Percentiles rank a stretch among this genome's conserved stretches.
These are phyloP conservation scores for Begonia peltatifolia DNA, from an alignment of 306 rosid species.

Conservation along the genomic window DNA sequence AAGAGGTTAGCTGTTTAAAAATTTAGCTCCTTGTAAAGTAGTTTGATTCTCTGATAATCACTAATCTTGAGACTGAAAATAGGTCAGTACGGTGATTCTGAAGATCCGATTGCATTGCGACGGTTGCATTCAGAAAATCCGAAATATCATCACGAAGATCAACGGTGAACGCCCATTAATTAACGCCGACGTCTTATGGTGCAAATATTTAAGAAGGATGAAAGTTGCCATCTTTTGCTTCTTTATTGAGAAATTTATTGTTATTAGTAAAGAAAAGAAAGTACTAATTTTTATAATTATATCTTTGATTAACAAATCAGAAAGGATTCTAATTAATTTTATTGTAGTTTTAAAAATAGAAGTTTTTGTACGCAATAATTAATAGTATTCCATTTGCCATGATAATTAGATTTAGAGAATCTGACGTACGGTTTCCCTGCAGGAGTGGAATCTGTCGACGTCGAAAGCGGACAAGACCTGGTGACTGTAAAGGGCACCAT, in stretches of 20 bases:
- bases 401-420: no score
- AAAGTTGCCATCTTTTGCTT: no score
- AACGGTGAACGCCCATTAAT: conserved; percentile 32
- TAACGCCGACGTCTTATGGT: no score
- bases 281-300: no score
- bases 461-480: conserved; percentile 44
- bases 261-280: no score
- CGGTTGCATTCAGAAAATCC: conserved; percentile 64
- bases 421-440: not conserved
- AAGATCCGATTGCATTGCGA: conserved; percentile 83
- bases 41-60: not conserved
- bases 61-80: conserved; percentile 19
- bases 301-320: no score
- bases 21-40: not conserved
- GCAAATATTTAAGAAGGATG: no score
- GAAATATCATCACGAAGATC: conserved; percentile 25
- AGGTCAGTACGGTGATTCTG: conserved; percentile 45
- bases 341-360: no score
- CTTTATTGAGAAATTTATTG: no score
- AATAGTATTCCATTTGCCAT: no score
- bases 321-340: no score
- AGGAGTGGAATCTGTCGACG: conserved; percentile 52
- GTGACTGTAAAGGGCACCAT: conserved; percentile 55
- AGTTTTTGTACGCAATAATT: no score
- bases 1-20: conserved; percentile 24